These are phyloP conservation scores for Leishmania lainsoni DNA, from an alignment of 208 protist genomes.

Conservation along the genomic window DNA sequence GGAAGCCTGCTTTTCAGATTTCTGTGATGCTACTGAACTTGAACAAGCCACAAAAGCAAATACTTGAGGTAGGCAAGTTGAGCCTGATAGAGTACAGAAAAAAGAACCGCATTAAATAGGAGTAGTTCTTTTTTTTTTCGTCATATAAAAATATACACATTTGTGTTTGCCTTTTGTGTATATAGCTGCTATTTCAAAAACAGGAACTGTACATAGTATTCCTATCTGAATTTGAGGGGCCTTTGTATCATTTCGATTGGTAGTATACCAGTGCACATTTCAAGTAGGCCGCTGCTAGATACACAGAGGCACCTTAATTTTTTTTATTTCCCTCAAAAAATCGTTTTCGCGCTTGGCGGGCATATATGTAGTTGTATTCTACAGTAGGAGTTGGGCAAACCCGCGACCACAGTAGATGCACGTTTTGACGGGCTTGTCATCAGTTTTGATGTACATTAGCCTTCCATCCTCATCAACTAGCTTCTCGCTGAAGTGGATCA, in stretches of 20 bases:
- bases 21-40: not conserved
- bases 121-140: constrained; percentile 5
- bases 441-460: constrained; percentile 53
- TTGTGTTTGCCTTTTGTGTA: not conserved
- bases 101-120: not conserved
- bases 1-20: not conserved
- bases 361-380: not conserved
- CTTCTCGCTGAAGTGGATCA: constrained; percentile 74
- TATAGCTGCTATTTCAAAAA: not conserved
- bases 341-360: too few relatives aligned
- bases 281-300: not conserved
- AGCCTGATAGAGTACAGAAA: not conserved
- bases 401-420: constrained; percentile 79
- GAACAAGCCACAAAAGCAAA: not conserved
- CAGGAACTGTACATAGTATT: not conserved
- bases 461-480: constrained; percentile 41
- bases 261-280: not conserved
- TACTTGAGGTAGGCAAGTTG: not conserved
- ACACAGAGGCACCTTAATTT: not conserved
- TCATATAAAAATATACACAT: not conserved
- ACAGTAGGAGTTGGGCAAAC: constrained; percentile 3
- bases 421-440: constrained; percentile 43
- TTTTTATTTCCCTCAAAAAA: not conserved
- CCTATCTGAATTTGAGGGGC: not conserved
- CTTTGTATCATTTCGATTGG: too few relatives aligned